Percentiles rank a stretch among this genome's conserved stretches.
phyloP scores from a whole-genome alignment of 257 asterid genomes.

The Nicotiana sylvestris region DNA sequence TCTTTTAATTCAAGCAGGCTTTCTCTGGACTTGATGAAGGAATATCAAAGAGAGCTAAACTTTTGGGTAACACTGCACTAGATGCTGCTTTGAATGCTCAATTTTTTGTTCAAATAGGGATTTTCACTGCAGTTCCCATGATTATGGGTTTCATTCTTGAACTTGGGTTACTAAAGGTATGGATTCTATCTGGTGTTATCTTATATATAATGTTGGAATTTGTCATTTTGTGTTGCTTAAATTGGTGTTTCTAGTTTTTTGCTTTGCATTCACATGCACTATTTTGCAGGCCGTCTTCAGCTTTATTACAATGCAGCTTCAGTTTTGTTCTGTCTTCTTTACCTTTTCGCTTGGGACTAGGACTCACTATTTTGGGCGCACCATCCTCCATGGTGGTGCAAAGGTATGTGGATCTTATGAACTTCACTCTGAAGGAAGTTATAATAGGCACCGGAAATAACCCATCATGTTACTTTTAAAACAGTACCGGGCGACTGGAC shows the following conservation, averaged over 20 bases:
- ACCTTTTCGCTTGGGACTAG: constrained; percentile 93
- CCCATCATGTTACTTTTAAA: constrained; percentile 21
- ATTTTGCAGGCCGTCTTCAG: constrained; percentile 85
- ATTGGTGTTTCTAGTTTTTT: background rate
- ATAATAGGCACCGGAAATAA: constrained; percentile 14
- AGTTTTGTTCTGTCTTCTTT: constrained; percentile 93
- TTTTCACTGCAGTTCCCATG: constrained; percentile 99
- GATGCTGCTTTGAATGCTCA: constrained; percentile 89
- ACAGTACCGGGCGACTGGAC: constrained; percentile 96
- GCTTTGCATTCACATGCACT: background rate
- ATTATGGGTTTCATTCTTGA: constrained; percentile 93
- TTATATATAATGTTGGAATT: constrained; percentile 8
- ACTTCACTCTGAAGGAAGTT: background rate
- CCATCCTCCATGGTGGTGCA: constrained; percentile 98
- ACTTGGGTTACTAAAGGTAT: constrained; percentile 79
- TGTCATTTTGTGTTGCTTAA: background rate
- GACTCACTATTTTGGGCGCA: constrained; percentile 97
- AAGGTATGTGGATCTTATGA: constrained; percentile 48
- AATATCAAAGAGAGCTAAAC: constrained; percentile 53
- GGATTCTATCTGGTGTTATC: background rate
- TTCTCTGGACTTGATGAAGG: constrained; percentile 92
- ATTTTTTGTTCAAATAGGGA: constrained; percentile 93
- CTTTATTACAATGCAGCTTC: constrained; percentile 98
- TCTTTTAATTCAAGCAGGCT: constrained; percentile 49
- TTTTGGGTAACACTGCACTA: constrained; percentile 79